A percentile compares a stretch with the other conserved stretches of the same genome.
Evolutionary conservation across 202 grass and related monocot genomes (phyloP).

Genomic region (Schoenoplectus triqueter): DNA sequence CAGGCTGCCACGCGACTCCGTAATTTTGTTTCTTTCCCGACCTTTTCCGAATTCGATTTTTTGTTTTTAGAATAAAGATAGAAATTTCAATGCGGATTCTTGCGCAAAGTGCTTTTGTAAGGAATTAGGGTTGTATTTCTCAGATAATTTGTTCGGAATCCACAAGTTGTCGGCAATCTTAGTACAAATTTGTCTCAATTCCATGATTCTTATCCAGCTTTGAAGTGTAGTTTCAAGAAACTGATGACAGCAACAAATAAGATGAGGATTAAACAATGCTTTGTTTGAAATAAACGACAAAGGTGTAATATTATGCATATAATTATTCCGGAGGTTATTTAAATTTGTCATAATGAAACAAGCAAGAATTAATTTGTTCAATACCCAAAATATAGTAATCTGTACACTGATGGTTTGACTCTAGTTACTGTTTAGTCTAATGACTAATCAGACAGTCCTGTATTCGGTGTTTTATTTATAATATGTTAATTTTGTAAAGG

Average conservation of each 20-base stretch:
- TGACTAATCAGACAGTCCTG: background rate
- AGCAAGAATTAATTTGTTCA: background rate
- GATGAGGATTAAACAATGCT: background rate
- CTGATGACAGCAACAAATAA: background rate
- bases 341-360: background rate
- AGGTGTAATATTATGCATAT: background rate
- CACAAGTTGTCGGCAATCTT: background rate
- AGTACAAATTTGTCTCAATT: background rate
- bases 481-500: background rate
- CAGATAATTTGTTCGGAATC: conserved; percentile 4
- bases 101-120: background rate
- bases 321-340: background rate
- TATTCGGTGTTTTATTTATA: background rate
- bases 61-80: background rate
- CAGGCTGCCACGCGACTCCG: conserved; percentile 51
- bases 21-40: background rate
- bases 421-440: background rate
- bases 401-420: background rate
- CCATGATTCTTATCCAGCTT: background rate
- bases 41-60: background rate
- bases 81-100: background rate
- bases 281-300: background rate
- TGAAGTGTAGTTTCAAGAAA: background rate
- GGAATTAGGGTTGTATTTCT: background rate
- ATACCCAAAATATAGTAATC: background rate